These are phyloP conservation scores for Cyberlindnera mycetangii DNA, from an alignment of 805 yeast species.

Conservation along the genomic window DNA sequence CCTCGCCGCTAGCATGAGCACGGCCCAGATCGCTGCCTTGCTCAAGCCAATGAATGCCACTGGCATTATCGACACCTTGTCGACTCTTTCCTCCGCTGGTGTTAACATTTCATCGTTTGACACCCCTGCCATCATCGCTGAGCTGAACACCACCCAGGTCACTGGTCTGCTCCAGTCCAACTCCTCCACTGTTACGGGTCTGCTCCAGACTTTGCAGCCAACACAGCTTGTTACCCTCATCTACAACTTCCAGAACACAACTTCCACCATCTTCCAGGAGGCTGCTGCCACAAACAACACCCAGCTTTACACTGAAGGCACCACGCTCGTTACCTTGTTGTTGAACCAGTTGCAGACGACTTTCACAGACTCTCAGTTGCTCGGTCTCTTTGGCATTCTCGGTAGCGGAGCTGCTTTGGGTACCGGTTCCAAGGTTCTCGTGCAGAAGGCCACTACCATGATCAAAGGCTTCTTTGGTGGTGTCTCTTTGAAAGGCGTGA, in stretches of 20 bases:
- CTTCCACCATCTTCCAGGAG: constrained; percentile 20
- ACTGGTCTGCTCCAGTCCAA: constrained; percentile 24
- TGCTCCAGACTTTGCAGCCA: constrained; percentile 21
- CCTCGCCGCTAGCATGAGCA: constrained; percentile 16
- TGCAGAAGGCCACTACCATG: constrained; percentile 17
- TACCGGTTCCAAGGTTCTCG: constrained; percentile 26
- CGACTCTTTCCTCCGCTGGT: constrained; percentile 18
- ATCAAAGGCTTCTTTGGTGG: constrained; percentile 24
- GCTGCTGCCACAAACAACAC: constrained; percentile 16
- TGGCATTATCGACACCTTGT: constrained; percentile 22
- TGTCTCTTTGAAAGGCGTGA: background rate
- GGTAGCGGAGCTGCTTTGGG: constrained; percentile 28
- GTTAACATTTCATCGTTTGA: constrained; percentile 67
- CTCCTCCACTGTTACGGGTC: constrained; percentile 19
- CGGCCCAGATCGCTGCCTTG: constrained; percentile 19
- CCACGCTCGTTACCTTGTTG: constrained; percentile 20
- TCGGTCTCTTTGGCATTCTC: constrained; percentile 24
- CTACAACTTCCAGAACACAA: constrained; percentile 21
- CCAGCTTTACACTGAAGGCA: constrained; percentile 11
- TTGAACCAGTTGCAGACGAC: constrained; percentile 17
- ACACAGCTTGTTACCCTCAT: constrained; percentile 21
- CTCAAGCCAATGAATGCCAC: constrained; percentile 26
- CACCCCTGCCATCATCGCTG: constrained; percentile 51
- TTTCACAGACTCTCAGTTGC: constrained; percentile 24
- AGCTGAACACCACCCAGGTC: constrained; percentile 25